Base-by-base conservation (phyloP, 2,329 filamentous ascomycete genomes). In the Stachybotrys chartarum region DNA sequence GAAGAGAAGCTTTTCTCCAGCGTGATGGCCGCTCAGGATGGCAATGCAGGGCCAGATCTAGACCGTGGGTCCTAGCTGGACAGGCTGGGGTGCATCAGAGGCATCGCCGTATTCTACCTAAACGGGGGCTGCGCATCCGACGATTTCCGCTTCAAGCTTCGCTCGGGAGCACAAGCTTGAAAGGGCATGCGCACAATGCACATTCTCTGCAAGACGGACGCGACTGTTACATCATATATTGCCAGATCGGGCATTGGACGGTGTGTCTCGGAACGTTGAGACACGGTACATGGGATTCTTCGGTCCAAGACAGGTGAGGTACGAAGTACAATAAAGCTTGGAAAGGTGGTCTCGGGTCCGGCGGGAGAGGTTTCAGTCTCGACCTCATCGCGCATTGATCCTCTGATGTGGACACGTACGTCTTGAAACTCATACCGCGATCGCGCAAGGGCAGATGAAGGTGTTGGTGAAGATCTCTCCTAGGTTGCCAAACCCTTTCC, bases 221-320 rank as follows among this genome's bases (percentile, higher is more conserved):
- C 2, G 24, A 24, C 24, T 24, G 24, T 24, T 4, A 4, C 24
- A 24, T 24, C 24, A 56, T 60, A 54, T 54, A 51, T 64, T 51
- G 32, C 54, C n/a, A 44, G 3, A n/a, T n/a, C 39, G n/a, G n/a
- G 39, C n/a, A n/a, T 44, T 44, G 3, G 39, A 44, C 11, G 3
- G 39, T 5, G 5, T 44, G 39, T 24, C 24, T 24, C 24, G 24
- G 24, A 24, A 24, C 24, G 24, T 24, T 24, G 4, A 24, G 24
- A 24, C 24, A 24, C 24, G 4, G 4, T 24, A 4, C 24, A 24
- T 24, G 24, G 24, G 24, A 24, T 4, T 24, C 24, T 24, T 24
- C 4, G 24, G 24, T 24, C 24, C 24, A 2, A 24, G 24, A 24
- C 24, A 4, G 24, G 4, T 24, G 24, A 24, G 3, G 24, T 24